These are phyloP conservation scores for Aspergillus pseudonomiae DNA, from an alignment of 2,329 filamentous ascomycete genomes.

Conservation along the genomic window DNA sequence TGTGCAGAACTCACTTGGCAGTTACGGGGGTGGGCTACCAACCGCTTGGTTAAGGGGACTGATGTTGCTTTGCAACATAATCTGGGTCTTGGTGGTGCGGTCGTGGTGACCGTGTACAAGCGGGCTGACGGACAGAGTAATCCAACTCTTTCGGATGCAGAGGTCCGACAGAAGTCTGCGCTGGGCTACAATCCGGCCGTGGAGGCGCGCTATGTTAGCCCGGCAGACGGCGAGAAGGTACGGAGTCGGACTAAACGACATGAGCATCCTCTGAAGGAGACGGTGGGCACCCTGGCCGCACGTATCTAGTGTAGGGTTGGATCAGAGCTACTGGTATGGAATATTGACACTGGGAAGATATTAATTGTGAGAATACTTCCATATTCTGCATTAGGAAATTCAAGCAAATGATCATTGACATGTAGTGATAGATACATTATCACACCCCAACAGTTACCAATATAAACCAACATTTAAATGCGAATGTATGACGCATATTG, in stretches of 20 bases:
- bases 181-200: slow-evolving; percentile 90
- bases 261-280: slow-evolving; percentile 5
- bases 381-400: too few species aligned
- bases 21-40: slow-evolving; percentile 91
- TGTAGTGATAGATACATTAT: neutral
- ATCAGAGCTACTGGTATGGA: neutral
- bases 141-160: neutral
- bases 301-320: neutral
- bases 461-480: neutral
- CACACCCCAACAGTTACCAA: neutral
- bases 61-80: slow-evolving; percentile 84
- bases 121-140: slow-evolving; percentile 71
- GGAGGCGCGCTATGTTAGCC: slow-evolving; percentile 78
- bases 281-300: neutral
- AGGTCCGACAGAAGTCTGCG: slow-evolving; percentile 54
- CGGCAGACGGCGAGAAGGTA: slow-evolving; percentile 4
- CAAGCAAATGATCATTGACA: neutral
- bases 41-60: slow-evolving; percentile 70
- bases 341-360: neutral
- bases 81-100: slow-evolving; percentile 86
- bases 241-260: slow-evolving; percentile 4
- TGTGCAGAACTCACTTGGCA: slow-evolving; percentile 96
- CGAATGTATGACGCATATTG: neutral
- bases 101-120: slow-evolving; percentile 84
- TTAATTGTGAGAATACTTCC: neutral